Evolutionary conservation across 106 monocot species (phyloP).

Genomic region (Dioscorea dumetorum): DNA sequence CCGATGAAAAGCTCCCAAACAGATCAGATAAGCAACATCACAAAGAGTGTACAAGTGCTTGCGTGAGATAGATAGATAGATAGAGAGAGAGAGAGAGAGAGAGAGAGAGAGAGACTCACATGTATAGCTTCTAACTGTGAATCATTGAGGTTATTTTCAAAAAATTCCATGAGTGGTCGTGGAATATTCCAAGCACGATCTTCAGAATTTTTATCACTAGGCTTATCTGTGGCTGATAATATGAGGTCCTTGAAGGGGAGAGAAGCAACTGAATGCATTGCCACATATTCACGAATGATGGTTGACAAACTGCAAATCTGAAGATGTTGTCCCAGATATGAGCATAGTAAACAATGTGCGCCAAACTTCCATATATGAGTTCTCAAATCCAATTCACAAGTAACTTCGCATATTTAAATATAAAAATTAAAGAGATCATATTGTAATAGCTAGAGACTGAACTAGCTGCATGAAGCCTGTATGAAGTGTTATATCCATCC

Average conservation of each 20-base stretch:
- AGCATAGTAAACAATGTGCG: neutral
- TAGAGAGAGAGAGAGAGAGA: neutral
- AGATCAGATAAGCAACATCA: neutral
- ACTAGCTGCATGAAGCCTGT: neutral
- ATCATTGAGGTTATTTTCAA: conserved; percentile 72
- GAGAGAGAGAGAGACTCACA: conserved; percentile 30
- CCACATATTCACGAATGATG: conserved; percentile 84
- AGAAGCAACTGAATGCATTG: conserved; percentile 61
- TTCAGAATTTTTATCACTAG: conserved; percentile 24
- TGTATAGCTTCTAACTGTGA: conserved; percentile 84
- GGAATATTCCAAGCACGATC: conserved; percentile 73
- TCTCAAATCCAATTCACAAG: neutral
- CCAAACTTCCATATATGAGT: neutral
- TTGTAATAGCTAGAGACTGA: neutral
- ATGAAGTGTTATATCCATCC: no score
- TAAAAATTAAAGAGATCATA: neutral
- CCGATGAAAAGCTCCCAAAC: neutral
- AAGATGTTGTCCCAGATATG: neutral
- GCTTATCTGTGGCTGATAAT: conserved; percentile 58
- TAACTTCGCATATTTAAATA: neutral
- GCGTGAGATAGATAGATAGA: no score
- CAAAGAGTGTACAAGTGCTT: neutral
- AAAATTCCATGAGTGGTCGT: conserved; percentile 76
- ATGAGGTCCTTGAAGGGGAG: conserved; percentile 95
- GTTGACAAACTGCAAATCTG: conserved; percentile 97